Evolutionary conservation across 495 filamentous ascomycete species (phyloP), one percentile per base, ranked within the genome.

Genomic region (Apiosordaria backusii): DNA sequence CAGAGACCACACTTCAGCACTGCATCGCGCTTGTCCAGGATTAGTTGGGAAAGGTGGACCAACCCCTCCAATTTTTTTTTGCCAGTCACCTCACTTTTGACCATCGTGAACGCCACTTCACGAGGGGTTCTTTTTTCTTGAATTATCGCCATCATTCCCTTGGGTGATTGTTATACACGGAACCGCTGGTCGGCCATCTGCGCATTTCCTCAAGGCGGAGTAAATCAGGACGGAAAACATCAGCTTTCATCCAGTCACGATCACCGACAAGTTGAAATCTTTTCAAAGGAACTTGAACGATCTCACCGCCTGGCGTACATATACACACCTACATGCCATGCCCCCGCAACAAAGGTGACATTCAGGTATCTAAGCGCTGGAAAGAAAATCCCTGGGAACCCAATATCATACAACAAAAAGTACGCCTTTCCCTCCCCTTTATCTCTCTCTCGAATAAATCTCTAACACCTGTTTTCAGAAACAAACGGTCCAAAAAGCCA

Each of bases 1-100:
- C 52, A 55, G 52, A 55, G n/a, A 55, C 35, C 35, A 45, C 35
- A 45, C 35, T 18, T 45, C 35, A 45, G 35, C 35, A 45, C 35
- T 45, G 35, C 35, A 45, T 45, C 35, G 13, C 35, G 35, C 35
- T 45, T 45, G 35, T 45, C 35, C 35, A 45, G 35, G 35, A 45
- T 45, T 45, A 45, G 35, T 15, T 45, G 35, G 35, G 6, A 7
- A 21, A 18, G 52, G 52, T 23, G 22, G 52, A 18, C 19, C 52
- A 55, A 55, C 52, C 52, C 52, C 52, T 19, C 52, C 22, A 7
- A 55, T 55, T 55, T 55, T 55, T 50, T 50, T 22, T 55, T 55
- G 52, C 52, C 52, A 21, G 52, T 55, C 52, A 55, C n/a, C 22
- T 55, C 52, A 55, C 22, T 55, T 55, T 55, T 45, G 35, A 45